Evolutionary conservation across 2,329 filamentous ascomycete species (phyloP).

Genomic region (Fusarium oxysporum): DNA sequence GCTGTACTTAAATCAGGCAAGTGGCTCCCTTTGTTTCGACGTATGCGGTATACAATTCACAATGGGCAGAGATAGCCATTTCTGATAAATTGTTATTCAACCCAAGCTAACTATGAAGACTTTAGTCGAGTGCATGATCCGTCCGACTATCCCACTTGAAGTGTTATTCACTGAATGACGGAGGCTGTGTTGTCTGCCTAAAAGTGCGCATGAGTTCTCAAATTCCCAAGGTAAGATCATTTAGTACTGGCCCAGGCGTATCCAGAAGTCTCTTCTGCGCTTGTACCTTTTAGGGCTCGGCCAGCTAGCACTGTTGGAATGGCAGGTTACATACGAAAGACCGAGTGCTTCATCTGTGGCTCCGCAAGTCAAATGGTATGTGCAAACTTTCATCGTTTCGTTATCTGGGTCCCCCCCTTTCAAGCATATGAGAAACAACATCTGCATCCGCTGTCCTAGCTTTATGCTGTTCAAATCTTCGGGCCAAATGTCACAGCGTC

Average conservation of each 20-base stretch:
- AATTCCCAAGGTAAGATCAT: conserved; percentile 47
- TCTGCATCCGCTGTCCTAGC: neutral
- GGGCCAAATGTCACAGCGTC: neutral
- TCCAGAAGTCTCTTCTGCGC: neutral
- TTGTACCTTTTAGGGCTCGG: neutral
- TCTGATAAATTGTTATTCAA: neutral
- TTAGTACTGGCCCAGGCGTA: neutral
- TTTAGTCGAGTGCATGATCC: conserved; percentile 17
- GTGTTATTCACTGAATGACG: conserved; percentile 27
- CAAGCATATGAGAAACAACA: neutral
- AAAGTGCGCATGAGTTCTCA: conserved; percentile 49
- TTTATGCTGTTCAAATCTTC: neutral
- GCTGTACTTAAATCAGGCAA: neutral
- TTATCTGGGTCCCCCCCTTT: neutral
- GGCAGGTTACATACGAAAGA: conserved; percentile 1
- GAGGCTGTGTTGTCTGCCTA: conserved; percentile 19
- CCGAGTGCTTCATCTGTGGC: neutral
- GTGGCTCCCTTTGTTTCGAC: neutral
- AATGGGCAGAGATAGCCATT: neutral
- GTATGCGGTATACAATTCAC: neutral
- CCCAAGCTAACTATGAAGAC: neutral
- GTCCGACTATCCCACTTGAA: neutral
- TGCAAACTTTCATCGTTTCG: conserved; percentile 9
- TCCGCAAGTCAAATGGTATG: conserved; percentile 18
- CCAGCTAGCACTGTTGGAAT: neutral